Evolutionary conservation across 257 asterid species (phyloP).

Genomic region (Solanum pinnatisectum): DNA sequence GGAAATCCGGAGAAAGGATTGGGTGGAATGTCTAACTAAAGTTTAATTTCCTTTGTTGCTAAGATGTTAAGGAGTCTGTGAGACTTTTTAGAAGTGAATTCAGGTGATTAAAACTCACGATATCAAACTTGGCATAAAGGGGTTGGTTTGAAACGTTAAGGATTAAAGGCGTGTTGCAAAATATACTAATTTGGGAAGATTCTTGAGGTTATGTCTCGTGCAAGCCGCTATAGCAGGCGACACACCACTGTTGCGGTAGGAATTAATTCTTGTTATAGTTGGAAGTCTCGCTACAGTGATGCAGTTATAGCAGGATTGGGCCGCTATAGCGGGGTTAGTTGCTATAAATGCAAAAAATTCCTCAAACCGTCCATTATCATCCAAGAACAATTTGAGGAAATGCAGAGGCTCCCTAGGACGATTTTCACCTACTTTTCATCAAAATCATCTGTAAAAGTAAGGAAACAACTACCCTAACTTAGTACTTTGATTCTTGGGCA

Average conservation of each 20-base stretch:
- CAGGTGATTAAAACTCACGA: neutral
- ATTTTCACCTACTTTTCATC: neutral
- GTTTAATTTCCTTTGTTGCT: neutral
- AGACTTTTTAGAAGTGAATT: neutral
- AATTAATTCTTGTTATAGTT: neutral
- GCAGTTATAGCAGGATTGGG: no score
- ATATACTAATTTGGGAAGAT: neutral
- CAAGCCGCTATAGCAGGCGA: no score
- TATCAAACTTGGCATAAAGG: neutral
- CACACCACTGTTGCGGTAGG: no score
- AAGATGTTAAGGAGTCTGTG: neutral
- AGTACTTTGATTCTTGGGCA: neutral
- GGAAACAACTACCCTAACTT: neutral
- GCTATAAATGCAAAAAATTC: neutral
- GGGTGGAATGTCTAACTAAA: neutral
- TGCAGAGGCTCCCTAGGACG: neutral
- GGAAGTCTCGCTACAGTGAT: neutral
- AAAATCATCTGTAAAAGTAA: neutral
- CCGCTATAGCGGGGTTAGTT: neutral
- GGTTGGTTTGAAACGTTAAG: neutral
- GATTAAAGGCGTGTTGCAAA: neutral
- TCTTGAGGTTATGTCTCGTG: no score
- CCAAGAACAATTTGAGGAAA: neutral
- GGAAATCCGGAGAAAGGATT: neutral
- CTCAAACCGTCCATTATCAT: neutral